Evolutionary conservation across 2,329 filamentous ascomycete species (phyloP).

Genomic region (Claviceps citrina): DNA sequence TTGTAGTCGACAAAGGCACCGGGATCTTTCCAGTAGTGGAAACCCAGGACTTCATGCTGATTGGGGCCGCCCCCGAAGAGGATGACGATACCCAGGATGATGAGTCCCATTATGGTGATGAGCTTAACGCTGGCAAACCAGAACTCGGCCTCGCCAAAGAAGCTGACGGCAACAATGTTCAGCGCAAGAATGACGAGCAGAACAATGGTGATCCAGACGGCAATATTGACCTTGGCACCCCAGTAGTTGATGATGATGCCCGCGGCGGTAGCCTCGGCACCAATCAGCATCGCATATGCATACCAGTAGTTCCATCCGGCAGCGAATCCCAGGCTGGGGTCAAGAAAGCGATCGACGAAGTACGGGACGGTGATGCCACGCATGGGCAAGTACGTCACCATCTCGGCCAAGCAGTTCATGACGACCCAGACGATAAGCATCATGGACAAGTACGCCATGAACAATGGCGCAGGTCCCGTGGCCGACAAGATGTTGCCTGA

Average conservation of each 20-base stretch:
- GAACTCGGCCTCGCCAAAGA: conserved; percentile 48
- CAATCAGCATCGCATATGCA: conserved; percentile 42
- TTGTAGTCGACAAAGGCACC: conserved; percentile 34
- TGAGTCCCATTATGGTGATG: conserved; percentile 40
- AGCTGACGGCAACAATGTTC: conserved; percentile 40
- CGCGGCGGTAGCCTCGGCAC: conserved; percentile 41
- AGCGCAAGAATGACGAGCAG: conserved; percentile 36
- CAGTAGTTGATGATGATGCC: conserved; percentile 46
- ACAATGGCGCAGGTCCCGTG: conserved; percentile 48
- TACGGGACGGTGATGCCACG: conserved; percentile 42
- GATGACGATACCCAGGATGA: conserved; percentile 40
- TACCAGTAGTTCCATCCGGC: conserved; percentile 49
- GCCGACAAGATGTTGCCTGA: conserved; percentile 39
- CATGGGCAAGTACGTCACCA: conserved; percentile 39
- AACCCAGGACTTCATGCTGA: conserved; percentile 31
- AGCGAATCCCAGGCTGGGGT: conserved; percentile 40
- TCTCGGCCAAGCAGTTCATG: conserved; percentile 40
- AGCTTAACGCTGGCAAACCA: conserved; percentile 47
- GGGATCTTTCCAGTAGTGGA: conserved; percentile 23
- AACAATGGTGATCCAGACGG: conserved; percentile 45
- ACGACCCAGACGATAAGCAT: conserved; percentile 37
- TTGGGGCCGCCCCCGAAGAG: conserved; percentile 40
- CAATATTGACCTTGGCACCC: conserved; percentile 34
- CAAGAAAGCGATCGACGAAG: conserved; percentile 39
- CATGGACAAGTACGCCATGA: conserved; percentile 51